These are phyloP conservation scores for Xerocomellus intermedius DNA, from an alignment of 768 basidiomycete genomes.

Conservation along the genomic window DNA sequence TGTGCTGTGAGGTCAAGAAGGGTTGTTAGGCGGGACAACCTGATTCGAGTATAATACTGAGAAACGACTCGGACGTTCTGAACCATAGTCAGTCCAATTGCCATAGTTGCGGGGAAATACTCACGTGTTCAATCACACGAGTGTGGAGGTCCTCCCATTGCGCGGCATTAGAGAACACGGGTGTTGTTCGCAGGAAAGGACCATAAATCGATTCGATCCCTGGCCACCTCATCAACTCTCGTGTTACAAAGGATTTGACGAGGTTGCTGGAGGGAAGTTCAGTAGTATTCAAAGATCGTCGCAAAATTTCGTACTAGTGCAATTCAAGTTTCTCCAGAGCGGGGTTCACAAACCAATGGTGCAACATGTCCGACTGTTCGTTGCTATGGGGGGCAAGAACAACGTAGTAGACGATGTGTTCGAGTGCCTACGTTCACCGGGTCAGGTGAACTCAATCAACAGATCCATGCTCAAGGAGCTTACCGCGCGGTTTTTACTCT, in stretches of 20 bases:
- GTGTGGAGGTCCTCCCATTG: conserved; percentile 96
- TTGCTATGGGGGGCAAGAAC: conserved; percentile 93
- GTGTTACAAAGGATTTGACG: conserved; percentile 90
- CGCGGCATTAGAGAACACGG: conserved; percentile 74
- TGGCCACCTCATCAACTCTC: conserved; percentile 96
- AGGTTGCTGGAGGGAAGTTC: conserved; percentile 62
- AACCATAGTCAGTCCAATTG: not conserved
- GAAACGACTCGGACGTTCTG: conserved; percentile 96
- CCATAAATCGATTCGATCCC: conserved; percentile 90
- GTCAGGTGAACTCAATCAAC: conserved; percentile 2
- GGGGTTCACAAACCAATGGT: conserved; percentile 79
- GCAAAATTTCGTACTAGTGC: conserved; percentile 63
- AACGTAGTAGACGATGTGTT: conserved; percentile 93
- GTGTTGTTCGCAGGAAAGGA: conserved; percentile 72
- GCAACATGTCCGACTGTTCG: conserved; percentile 95
- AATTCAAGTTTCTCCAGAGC: conserved; percentile 77
- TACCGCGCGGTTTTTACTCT: conserved; percentile 66
- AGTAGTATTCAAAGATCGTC: not conserved
- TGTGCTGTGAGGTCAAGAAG: conserved; percentile 82
- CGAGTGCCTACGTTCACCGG: conserved; percentile 62
- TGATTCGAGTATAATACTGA: conserved; percentile 93
- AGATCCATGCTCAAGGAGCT: conserved; percentile 22
- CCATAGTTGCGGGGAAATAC: conserved; percentile 28
- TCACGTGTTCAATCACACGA: conserved; percentile 93
- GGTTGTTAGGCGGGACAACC: conserved; percentile 73